Percentiles rank a stretch among this genome's conserved stretches.
These are phyloP conservation scores for Isoetes taiwanensis DNA, from an alignment of 75 land plant species.

Conservation along the genomic window DNA sequence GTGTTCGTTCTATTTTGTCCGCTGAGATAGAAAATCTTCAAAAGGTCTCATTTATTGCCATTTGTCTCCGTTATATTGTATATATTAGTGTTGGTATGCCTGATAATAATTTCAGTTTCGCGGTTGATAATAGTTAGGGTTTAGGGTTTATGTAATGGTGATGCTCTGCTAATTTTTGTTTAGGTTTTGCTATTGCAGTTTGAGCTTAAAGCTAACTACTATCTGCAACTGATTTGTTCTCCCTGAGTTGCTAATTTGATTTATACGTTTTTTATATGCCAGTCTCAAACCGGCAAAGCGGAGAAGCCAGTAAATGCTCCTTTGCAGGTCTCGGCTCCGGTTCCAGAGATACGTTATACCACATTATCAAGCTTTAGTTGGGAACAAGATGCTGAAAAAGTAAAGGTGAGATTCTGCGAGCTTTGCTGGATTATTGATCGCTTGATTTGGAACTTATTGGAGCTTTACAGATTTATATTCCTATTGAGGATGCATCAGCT, in stretches of 20 bases:
- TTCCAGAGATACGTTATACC: conserved; percentile 25
- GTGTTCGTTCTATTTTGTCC: conserved; percentile 43
- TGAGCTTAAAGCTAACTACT: too few relatives aligned
- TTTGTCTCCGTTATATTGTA: neutral
- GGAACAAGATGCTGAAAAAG: conserved; percentile 85
- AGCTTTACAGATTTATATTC: conserved; percentile 47
- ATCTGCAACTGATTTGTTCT: too few relatives aligned
- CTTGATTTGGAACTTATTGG: neutral
- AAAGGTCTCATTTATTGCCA: neutral
- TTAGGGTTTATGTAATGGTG: too few relatives aligned
- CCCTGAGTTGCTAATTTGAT: too few relatives aligned
- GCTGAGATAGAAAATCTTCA: conserved; percentile 39
- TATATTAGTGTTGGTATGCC: too few relatives aligned
- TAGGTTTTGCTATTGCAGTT: too few relatives aligned
- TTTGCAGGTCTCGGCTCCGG: conserved; percentile 5
- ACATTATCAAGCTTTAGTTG: conserved; percentile 68
- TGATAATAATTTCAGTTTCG: too few relatives aligned
- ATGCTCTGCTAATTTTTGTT: too few relatives aligned
- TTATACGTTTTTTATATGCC: too few relatives aligned
- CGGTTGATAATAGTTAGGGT: too few relatives aligned
- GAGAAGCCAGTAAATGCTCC: neutral
- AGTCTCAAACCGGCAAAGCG: too few relatives aligned
- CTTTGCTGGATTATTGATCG: neutral
- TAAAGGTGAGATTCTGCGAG: conserved; percentile 42
- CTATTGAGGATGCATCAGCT: conserved; percentile 62